These are phyloP conservation scores for Chloromonas sp. DNA, from an alignment of 163 green algal genomes.

Conservation along the genomic window DNA sequence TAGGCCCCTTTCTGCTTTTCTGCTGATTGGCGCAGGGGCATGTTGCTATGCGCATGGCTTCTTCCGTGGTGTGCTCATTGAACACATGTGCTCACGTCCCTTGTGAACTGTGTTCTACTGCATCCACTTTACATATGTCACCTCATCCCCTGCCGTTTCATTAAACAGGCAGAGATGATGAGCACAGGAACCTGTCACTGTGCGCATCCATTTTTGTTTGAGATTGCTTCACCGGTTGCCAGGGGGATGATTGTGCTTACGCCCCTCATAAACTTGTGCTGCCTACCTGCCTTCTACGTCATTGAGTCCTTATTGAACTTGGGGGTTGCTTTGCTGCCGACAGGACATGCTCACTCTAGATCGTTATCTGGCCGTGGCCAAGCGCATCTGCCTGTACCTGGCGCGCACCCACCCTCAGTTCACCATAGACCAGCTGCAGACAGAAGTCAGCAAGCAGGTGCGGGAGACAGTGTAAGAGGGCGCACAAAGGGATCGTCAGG, in stretches of 20 bases:
- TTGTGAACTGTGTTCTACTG: not conserved
- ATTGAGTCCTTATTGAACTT: too few relatives aligned
- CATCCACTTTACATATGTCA: not conserved
- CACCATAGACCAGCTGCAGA: constrained; percentile 82
- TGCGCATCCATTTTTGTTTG: not conserved
- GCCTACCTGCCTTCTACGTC: too few relatives aligned
- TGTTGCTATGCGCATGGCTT: not conserved
- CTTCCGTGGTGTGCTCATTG: too few relatives aligned
- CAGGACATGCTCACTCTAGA: constrained; percentile 35
- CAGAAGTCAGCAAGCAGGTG: constrained; percentile 63
- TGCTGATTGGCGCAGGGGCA: too few relatives aligned
- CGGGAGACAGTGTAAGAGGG: constrained; percentile 21
- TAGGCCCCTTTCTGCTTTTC: too few relatives aligned
- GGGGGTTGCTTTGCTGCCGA: too few relatives aligned
- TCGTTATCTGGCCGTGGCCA: constrained; percentile 64
- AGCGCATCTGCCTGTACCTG: constrained; percentile 82
- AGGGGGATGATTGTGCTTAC: not conserved
- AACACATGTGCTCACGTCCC: too few relatives aligned
- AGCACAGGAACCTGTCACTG: not conserved
- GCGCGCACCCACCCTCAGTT: constrained; percentile 69
- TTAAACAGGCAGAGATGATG: not conserved
- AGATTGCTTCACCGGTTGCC: too few relatives aligned
- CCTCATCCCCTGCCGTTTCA: too few relatives aligned
- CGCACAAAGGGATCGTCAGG: too few relatives aligned
- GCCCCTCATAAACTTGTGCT: too few relatives aligned